Conservation (phyloP, 352 stramenopile species). For the Thalassiosira livingstoniorum region DNA sequence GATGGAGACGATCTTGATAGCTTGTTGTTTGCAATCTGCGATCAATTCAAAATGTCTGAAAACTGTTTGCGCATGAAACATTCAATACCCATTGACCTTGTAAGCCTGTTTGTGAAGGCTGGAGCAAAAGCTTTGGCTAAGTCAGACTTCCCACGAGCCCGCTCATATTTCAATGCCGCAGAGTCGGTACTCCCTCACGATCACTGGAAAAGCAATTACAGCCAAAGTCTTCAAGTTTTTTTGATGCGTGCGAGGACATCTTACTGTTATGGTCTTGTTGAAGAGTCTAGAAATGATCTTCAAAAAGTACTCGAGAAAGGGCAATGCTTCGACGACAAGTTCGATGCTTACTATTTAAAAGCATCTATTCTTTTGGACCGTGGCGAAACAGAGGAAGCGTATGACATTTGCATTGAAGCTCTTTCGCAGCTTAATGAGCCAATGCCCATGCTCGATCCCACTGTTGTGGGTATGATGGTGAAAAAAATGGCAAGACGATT, state of each 20-base stretch:
- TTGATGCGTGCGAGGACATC: slow-evolving; percentile 3
- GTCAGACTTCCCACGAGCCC: slow-evolving; percentile 2
- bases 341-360: slow-evolving; percentile 25
- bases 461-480: not conserved
- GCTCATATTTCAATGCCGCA: not conserved
- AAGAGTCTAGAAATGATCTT: not conserved
- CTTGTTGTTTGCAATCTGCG: slow-evolving; percentile 21
- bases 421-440: slow-evolving; percentile 7
- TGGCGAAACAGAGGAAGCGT: slow-evolving; percentile 1
- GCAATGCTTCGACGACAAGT: not conserved
- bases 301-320: slow-evolving; percentile 7
- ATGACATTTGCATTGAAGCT: slow-evolving; percentile 1
- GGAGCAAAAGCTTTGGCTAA: not conserved
- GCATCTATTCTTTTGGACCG: slow-evolving; percentile 8
- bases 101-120: slow-evolving; percentile 3
- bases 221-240: not conserved
- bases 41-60: too few species aligned
- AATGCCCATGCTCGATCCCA: not conserved
- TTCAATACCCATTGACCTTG: slow-evolving; percentile 27
- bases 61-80: too few species aligned
- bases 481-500: not conserved
- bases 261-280: slow-evolving; percentile 10
- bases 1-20: not conserved
- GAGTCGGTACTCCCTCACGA: slow-evolving; percentile 10
- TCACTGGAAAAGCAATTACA: slow-evolving; percentile 20